These are phyloP conservation scores for Eimeria zaria DNA, from an alignment of 169 alveolate genomes.

Conservation along the genomic window DNA sequence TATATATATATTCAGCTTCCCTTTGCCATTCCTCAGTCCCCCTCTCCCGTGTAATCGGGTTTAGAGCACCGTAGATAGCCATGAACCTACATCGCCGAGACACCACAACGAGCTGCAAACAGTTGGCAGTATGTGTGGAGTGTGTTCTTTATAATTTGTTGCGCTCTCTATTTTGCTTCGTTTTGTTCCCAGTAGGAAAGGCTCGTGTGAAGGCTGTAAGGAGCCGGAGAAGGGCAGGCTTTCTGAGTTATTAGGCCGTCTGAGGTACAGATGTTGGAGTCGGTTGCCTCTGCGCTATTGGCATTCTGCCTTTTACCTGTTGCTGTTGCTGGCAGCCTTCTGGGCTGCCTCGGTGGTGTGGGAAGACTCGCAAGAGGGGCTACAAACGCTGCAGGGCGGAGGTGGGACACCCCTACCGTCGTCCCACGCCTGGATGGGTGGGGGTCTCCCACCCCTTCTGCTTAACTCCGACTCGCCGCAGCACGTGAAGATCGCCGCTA, in stretches of 20 bases:
- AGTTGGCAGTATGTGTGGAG: background rate
- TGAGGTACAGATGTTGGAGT: conserved; percentile 42
- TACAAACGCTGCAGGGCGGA: conserved; percentile 48
- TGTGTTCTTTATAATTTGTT: no score
- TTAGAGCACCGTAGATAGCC: no score
- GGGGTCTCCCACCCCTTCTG: conserved; percentile 36
- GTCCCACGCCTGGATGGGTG: conserved; percentile 29
- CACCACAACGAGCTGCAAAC: background rate
- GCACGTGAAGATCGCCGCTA: conserved; percentile 67
- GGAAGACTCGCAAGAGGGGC: conserved; percentile 64
- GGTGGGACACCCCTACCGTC: conserved; percentile 8
- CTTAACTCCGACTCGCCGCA: conserved; percentile 68
- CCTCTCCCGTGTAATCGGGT: no score
- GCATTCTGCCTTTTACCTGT: conserved; percentile 59
- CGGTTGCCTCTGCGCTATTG: conserved; percentile 69
- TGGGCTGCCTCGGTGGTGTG: conserved; percentile 71
- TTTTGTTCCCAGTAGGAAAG: background rate
- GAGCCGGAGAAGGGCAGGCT: background rate
- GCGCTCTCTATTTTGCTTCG: background rate
- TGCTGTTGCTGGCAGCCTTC: conserved; percentile 55
- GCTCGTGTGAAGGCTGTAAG: background rate
- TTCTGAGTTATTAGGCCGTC: background rate
- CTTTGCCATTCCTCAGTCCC: no score
- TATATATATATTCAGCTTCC: no score
- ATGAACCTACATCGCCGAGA: background rate